phyloP scores from a whole-genome alignment of 805 yeast species.

The Candida qinlingensis region DNA sequence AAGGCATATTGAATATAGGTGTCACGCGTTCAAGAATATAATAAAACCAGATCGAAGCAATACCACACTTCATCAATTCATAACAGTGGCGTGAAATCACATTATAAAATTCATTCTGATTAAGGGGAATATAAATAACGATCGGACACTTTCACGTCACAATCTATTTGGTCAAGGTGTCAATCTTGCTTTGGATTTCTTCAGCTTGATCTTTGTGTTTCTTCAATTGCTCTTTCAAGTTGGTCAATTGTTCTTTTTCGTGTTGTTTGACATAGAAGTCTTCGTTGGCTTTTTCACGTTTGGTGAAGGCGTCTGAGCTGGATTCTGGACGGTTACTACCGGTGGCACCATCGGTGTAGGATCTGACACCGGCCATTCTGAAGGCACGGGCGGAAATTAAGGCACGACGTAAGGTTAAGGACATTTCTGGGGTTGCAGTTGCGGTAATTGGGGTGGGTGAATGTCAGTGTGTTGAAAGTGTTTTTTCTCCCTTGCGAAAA shows the following conservation, averaged over 20 bases:
- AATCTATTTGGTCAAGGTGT: conserved; percentile 5
- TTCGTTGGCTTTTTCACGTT: conserved; percentile 92
- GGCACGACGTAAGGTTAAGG: conserved; percentile 34
- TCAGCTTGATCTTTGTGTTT: conserved; percentile 64
- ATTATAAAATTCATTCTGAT: background rate
- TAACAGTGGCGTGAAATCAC: background rate
- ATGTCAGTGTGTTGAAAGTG: background rate
- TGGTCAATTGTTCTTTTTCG: conserved; percentile 81
- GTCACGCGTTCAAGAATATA: background rate
- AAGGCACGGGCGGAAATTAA: conserved; percentile 23
- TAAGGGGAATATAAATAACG: background rate
- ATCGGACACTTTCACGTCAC: background rate
- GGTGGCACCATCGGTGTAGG: conserved; percentile 51
- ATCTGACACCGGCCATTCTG: conserved; percentile 23
- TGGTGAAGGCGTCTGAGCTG: conserved; percentile 58
- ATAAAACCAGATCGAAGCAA: background rate
- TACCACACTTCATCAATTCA: background rate
- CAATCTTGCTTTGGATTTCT: conserved; percentile 42
- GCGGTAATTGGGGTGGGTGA: background rate
- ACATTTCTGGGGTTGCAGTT: background rate
- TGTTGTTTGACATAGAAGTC: conserved; percentile 80
- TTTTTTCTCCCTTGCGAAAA: conserved; percentile 1
- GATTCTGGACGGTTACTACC: conserved; percentile 54
- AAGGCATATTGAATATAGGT: background rate
- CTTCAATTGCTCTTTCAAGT: conserved; percentile 69